Evolutionary conservation across 805 yeast genomes (phyloP).

Genomic region (Nematodospora valgi): DNA sequence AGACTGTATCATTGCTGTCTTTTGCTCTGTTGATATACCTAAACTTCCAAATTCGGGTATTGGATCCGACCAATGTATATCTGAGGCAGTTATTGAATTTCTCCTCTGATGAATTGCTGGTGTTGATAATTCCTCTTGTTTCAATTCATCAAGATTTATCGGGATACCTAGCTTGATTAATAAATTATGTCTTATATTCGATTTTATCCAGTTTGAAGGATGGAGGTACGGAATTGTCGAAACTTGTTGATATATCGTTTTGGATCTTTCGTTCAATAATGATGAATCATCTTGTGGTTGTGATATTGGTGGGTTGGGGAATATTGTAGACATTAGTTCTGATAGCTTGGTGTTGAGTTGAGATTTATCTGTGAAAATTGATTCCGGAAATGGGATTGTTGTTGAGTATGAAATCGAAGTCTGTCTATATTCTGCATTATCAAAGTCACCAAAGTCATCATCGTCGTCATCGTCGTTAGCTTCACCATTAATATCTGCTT

Average conservation of each 20-base stretch:
- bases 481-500: slow-evolving; percentile 2
- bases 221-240: slow-evolving; percentile 46
- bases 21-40: too few relatives aligned
- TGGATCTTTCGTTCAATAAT: slow-evolving; percentile 32
- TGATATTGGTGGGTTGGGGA: slow-evolving; percentile 4
- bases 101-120: slow-evolving; percentile 11
- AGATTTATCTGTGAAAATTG: slow-evolving; percentile 8
- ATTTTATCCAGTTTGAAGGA: slow-evolving; percentile 68
- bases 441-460: slow-evolving; percentile 21
- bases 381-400: slow-evolving; percentile 1
- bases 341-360: slow-evolving; percentile 12
- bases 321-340: slow-evolving; percentile 10
- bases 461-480: slow-evolving; percentile 17
- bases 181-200: slow-evolving; percentile 61
- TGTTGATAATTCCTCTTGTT: not conserved
- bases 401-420: not conserved
- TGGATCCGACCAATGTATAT: slow-evolving; percentile 35
- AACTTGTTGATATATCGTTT: slow-evolving; percentile 44
- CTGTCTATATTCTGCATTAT: slow-evolving; percentile 24
- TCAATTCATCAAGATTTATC: slow-evolving; percentile 58
- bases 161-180: slow-evolving; percentile 70
- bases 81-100: slow-evolving; percentile 23
- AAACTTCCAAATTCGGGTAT: too few relatives aligned
- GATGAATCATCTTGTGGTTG: not conserved
- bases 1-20: slow-evolving; percentile 19